Base-by-base conservation (phyloP, 169 alveolate species). In the Theileria annulata region DNA sequence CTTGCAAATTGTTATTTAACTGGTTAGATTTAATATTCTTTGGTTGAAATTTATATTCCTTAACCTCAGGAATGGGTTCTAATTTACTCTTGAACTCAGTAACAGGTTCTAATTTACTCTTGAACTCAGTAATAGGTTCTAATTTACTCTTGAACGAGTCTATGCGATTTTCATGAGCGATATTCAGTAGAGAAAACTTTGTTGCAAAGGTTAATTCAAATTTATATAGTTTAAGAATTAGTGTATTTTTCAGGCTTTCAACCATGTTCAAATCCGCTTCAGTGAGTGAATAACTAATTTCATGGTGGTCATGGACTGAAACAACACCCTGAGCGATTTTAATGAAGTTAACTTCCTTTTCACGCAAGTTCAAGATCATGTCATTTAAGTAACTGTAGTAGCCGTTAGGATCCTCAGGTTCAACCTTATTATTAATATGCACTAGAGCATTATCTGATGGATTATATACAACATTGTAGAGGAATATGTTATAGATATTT, bases 381-480 rank as follows among this genome's bases (percentile, higher is more conserved):
- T 68, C 75, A 28, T 47, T 30, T 2, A 68, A 10, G 75, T 13
- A 47, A 15, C 28, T 68, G 75, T 15, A 68, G 25, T 25, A n/a
- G 23, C 59, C 31, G 8, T 21, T 21, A 19, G 35, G n/a, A 21
- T 10, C 73, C n/a, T 64, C 59, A 21, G 67, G 27, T 9, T n/a
- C 69, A 27, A 60, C 69, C 35, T 60, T n/a, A 4, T 60, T 33
- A 33, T 25, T 75, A 48, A 82, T 68, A 59, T 82, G 88, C 23
- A 49, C 42, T 31, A 82, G 76, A 5, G 17, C 30, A 56, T 82
- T 66, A n/a, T 48, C 51, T 37, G 71, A 54, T 10, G 68, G 37
- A 78, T 91, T 92, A 68, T 86, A 87, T 25, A 91, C 94, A 30
- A 80, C 76, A 75, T 91, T 88, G 72, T 91, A 83, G 54, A 91